Base-by-base conservation (phyloP, 1,139 yeast genomes). In the Yamadazyma epiphylla region DNA sequence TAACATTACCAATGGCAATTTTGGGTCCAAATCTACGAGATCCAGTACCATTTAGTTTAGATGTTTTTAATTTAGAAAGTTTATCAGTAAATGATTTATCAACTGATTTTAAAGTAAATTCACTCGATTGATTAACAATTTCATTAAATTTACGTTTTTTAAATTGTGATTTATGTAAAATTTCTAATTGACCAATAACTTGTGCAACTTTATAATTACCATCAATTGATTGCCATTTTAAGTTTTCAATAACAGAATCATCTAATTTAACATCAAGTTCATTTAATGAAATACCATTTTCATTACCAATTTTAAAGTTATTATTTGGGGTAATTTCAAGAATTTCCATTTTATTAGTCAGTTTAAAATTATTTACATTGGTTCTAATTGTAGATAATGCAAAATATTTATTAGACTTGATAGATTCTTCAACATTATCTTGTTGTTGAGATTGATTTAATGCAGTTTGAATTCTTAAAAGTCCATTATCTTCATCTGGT, bases 1-100 rank as follows among this genome's bases (percentile, higher is more conserved):
- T 71, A 30, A 94, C 78, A 49, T 89, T 96, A 28, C 99, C 99
- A 39, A 91, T 86, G 17, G 94, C 83, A 25, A 88, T 59, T 42
- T 67, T 56, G 37, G 71, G 64, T 1, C 57, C 60, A 4, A 29
- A 29, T 15, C 12, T 10, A 10, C 15, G n/a, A 5, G n/a, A 6
- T 5, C 43, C 30, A 22, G 45, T 38, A 10, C 44, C 29, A 19
- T 38, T 22, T 11, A 28, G 32, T 26, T 24, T 19, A 16, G 20
- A 15, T 28, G 23, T 12, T 32, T 29, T 14, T 28, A 32, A 8
- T 21, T 13, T 12, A 15, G 28, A 26, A 9, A 27, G 13, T 25
- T 33, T 26, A 13, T 33, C 28, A 8, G 28, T 20, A 22, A 30
- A 16, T 10, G 24, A 31, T 13, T 23, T 32, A 15, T 48, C 49